Percentiles rank a stretch among this genome's conserved stretches.
Evolutionary conservation across 2,329 filamentous ascomycete genomes (phyloP).

Genomic region (Ophiosphaerella narmari): DNA sequence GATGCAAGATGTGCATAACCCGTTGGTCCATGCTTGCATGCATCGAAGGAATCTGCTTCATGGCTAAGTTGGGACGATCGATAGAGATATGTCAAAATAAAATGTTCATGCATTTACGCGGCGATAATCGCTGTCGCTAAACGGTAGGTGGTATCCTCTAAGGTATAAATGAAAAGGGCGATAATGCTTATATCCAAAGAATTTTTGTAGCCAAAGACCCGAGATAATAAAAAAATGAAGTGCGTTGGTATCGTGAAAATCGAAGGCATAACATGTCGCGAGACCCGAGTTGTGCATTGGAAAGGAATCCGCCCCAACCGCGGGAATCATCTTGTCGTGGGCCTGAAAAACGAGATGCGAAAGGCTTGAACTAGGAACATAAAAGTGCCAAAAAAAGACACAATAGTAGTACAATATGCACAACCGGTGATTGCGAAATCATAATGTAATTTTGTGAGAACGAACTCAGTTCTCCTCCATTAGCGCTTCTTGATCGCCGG

Average conservation of each 20-base stretch:
- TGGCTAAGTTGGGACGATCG: background rate
- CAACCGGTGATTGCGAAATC: constrained; percentile 17
- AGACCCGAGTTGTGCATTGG: constrained; percentile 9
- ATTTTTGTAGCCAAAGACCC: constrained; percentile 20
- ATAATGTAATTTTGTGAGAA: constrained; percentile 4
- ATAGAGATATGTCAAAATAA: background rate
- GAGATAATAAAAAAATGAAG: constrained; percentile 11
- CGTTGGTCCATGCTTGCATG: background rate
- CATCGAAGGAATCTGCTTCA: background rate
- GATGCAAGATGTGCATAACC: background rate
- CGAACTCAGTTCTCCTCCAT: constrained; percentile 54
- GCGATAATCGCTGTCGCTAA: constrained; percentile 20
- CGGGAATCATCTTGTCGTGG: background rate
- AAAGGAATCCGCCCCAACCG: constrained; percentile 1
- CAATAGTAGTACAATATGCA: constrained; percentile 25
- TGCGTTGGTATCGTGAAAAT: constrained; percentile 27
- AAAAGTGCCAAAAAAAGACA: constrained; percentile 19
- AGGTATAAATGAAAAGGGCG: constrained; percentile 10
- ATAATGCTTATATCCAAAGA: constrained; percentile 13
- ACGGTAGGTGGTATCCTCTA: constrained; percentile 21
- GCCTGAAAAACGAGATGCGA: constrained; percentile 17
- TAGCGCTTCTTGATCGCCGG: constrained; percentile 71
- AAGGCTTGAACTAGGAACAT: constrained; percentile 15
- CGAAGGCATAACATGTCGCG: constrained; percentile 7
- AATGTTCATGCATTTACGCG: constrained; percentile 28